Evolutionary conservation across 192 early-diverging fungal genomes (phyloP).

Genomic region (Polychytrium aggregatum): DNA sequence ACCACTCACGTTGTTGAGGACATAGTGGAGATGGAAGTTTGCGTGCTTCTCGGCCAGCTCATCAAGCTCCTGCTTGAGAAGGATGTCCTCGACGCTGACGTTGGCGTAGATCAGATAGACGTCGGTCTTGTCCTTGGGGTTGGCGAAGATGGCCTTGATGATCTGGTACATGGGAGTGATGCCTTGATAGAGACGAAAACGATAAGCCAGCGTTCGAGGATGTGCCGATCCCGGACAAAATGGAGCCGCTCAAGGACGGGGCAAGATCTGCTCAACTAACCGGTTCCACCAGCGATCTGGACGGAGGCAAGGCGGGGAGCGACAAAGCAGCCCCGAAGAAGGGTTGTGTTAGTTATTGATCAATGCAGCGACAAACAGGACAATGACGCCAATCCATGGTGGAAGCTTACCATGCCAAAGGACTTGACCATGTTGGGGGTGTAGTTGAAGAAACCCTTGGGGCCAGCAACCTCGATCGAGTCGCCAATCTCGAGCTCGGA

Average conservation of each 20-base stretch:
- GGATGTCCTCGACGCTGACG: slow-evolving; percentile 77
- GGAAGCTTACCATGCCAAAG: slow-evolving; percentile 60
- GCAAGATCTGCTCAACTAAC: too few relatives aligned
- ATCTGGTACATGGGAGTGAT: slow-evolving; percentile 96
- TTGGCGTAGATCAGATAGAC: slow-evolving; percentile 89
- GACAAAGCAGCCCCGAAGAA: not conserved
- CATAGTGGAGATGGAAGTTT: slow-evolving; percentile 70
- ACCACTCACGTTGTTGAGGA: slow-evolving; percentile 54
- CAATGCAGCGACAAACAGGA: slow-evolving; percentile 2
- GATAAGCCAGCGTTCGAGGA: not conserved
- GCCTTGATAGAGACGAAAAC: not conserved
- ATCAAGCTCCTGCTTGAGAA: slow-evolving; percentile 76
- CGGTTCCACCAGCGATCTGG: slow-evolving; percentile 82
- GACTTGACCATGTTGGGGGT: slow-evolving; percentile 62
- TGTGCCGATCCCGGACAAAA: too few relatives aligned
- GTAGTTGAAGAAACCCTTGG: slow-evolving; percentile 84
- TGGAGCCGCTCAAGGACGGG: too few relatives aligned
- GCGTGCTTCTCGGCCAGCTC: slow-evolving; percentile 49
- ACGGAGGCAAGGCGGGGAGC: not conserved
- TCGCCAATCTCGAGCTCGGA: slow-evolving; percentile 61
- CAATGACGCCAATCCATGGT: not conserved
- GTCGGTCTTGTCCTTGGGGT: slow-evolving; percentile 79
- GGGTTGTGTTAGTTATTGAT: not conserved
- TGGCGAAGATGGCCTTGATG: slow-evolving; percentile 70
- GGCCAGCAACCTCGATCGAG: slow-evolving; percentile 64